These are phyloP conservation scores for Magnolia officinalis DNA, from an alignment of 164 flowering plant genomes.

Conservation along the genomic window DNA sequence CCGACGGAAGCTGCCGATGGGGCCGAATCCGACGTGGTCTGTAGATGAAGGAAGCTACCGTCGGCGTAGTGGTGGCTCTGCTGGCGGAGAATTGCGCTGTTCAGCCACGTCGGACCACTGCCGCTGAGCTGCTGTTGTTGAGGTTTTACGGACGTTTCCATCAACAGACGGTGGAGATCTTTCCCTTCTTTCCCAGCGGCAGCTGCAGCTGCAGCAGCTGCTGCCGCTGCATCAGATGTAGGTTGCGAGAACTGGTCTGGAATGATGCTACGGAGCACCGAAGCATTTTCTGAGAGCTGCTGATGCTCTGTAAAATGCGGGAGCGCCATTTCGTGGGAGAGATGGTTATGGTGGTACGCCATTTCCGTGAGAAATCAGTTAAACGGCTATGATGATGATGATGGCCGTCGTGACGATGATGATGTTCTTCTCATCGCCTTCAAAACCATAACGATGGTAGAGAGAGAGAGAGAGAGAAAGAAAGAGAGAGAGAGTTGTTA, in stretches of 20 bases:
- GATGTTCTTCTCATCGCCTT: not conserved
- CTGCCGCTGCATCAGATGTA: slow-evolving; percentile 14
- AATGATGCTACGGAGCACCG: slow-evolving; percentile 21
- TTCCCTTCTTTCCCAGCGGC: slow-evolving; percentile 14
- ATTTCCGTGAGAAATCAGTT: slow-evolving; percentile 12
- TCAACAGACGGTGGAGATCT: slow-evolving; percentile 13
- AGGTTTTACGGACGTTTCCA: slow-evolving; percentile 11
- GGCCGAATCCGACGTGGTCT: slow-evolving; percentile 32
- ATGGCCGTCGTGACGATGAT: not conserved
- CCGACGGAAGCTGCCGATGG: slow-evolving; percentile 18
- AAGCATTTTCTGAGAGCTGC: slow-evolving; percentile 9
- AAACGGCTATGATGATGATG: slow-evolving; percentile 2
- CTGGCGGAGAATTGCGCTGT: slow-evolving; percentile 44
- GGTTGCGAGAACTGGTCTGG: slow-evolving; percentile 21
- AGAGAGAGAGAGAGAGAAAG: not conserved
- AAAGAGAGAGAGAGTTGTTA: slow-evolving; percentile 2
- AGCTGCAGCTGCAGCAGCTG: slow-evolving; percentile 6
- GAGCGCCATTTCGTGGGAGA: slow-evolving; percentile 41
- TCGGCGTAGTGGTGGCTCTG: slow-evolving; percentile 29
- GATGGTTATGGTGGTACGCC: slow-evolving; percentile 35
- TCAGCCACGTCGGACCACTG: slow-evolving; percentile 52
- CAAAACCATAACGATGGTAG: not conserved
- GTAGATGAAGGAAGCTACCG: slow-evolving; percentile 44
- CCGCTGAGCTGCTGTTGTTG: slow-evolving; percentile 13
- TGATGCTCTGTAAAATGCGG: slow-evolving; percentile 40